A percentile compares a stretch with the other conserved stretches of the same genome.
Evolutionary conservation across 352 stramenopile species (phyloP).

Genomic region (Phytophthora megakarya): DNA sequence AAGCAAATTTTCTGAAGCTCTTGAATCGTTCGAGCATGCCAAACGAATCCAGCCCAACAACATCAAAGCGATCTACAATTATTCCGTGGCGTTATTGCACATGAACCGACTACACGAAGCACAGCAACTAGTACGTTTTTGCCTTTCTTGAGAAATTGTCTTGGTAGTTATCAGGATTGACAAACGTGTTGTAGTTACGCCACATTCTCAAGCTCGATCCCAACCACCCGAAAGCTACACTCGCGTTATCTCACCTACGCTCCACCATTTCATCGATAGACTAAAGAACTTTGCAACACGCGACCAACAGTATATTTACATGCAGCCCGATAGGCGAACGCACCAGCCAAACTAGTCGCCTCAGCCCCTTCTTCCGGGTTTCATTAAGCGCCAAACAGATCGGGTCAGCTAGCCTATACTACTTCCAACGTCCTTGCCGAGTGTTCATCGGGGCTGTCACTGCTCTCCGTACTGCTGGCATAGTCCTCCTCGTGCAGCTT

Average conservation of each 20-base stretch:
- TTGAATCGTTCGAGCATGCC: slow-evolving; percentile 46
- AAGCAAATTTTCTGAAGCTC: slow-evolving; percentile 40
- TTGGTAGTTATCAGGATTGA: background rate
- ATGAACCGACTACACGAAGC: slow-evolving; percentile 37
- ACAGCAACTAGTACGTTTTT: slow-evolving; percentile 33
- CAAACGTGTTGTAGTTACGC: slow-evolving; percentile 28
- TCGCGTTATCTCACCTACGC: slow-evolving; percentile 37
- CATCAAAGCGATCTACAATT: slow-evolving; percentile 66
- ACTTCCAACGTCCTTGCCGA: slow-evolving; percentile 44
- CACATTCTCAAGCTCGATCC: slow-evolving; percentile 45
- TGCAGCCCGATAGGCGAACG: slow-evolving; percentile 13
- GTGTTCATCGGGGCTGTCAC: slow-evolving; percentile 40
- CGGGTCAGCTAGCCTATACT: slow-evolving; percentile 41
- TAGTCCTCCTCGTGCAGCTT: slow-evolving; percentile 70
- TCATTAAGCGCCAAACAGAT: slow-evolving; percentile 39
- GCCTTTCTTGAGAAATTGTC: slow-evolving; percentile 8
- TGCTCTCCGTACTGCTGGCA: slow-evolving; percentile 51
- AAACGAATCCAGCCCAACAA: slow-evolving; percentile 59
- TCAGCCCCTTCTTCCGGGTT: slow-evolving; percentile 39
- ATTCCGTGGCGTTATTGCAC: slow-evolving; percentile 53
- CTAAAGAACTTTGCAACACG: slow-evolving; percentile 2
- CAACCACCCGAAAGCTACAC: slow-evolving; percentile 39
- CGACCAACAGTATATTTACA: slow-evolving; percentile 37
- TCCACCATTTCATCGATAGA: background rate
- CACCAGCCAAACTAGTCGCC: slow-evolving; percentile 11